phyloP scores from a whole-genome alignment of 176 grass and related monocot species.

The Zizania latifolia region DNA sequence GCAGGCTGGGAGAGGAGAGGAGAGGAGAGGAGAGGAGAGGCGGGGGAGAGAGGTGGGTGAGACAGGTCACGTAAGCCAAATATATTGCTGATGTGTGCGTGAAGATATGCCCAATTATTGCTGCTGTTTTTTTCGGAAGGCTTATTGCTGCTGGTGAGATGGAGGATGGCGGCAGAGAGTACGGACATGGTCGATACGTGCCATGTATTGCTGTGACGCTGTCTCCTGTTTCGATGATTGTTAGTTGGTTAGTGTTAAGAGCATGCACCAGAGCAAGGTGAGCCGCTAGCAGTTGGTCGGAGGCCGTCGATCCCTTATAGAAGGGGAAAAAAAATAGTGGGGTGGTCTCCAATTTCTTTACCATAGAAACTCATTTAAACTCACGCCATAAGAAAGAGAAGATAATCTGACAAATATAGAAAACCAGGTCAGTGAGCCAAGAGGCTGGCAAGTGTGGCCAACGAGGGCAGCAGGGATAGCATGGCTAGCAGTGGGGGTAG shows the following conservation, averaged over 20 bases:
- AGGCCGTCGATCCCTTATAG: too few relatives aligned
- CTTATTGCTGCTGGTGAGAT: constrained; percentile 27
- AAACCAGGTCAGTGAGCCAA: too few relatives aligned
- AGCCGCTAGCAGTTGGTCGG: neutral
- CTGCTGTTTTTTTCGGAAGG: too few relatives aligned
- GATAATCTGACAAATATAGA: too few relatives aligned
- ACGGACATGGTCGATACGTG: neutral
- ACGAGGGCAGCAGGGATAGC: too few relatives aligned
- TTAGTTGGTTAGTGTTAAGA: neutral
- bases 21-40: too few relatives aligned
- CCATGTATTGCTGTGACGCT: neutral
- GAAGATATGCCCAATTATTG: constrained; percentile 45
- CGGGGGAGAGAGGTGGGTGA: neutral
- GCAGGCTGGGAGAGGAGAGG: neutral
- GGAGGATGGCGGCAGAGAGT: neutral
- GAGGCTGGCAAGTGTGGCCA: too few relatives aligned
- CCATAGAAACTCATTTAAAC: too few relatives aligned
- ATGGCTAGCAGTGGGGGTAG: too few relatives aligned
- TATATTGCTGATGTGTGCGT: constrained; percentile 32
- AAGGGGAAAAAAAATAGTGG: too few relatives aligned
- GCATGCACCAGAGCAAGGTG: neutral
- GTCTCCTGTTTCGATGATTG: neutral
- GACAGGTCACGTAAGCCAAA: constrained; percentile 8
- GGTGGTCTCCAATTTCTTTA: too few relatives aligned
- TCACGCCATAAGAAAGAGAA: too few relatives aligned